Evolutionary conservation across 1,139 yeast species (phyloP).

Genomic region (Candida mesenterica): DNA sequence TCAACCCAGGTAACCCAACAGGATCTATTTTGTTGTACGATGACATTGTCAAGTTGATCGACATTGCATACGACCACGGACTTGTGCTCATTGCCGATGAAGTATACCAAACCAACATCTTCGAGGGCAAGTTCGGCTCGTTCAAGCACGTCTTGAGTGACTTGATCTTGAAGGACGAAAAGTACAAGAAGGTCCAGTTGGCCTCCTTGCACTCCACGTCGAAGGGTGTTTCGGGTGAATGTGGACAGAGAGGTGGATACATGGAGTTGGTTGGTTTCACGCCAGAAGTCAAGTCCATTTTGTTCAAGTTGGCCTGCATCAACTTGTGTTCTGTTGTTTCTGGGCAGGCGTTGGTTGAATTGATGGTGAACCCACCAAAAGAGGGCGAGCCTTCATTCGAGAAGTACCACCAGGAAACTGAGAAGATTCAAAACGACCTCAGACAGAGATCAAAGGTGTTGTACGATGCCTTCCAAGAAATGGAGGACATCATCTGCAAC

Average conservation of each 20-base stretch:
- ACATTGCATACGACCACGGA: conserved; percentile 80
- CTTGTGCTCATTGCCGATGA: conserved; percentile 95
- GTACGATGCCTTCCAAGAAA: conserved; percentile 64
- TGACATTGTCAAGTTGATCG: conserved; percentile 68
- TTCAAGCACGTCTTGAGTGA: conserved; percentile 66
- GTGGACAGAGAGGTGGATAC: conserved; percentile 99
- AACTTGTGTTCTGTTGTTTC: conserved; percentile 90
- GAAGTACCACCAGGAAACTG: conserved; percentile 60
- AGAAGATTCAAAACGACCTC: conserved; percentile 59
- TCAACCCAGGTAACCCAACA: conserved; percentile 98
- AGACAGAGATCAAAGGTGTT: conserved; percentile 60
- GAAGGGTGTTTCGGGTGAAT: conserved; percentile 95
- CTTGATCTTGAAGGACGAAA: conserved; percentile 50
- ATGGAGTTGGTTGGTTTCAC: conserved; percentile 88
- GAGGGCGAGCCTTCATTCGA: conserved; percentile 75
- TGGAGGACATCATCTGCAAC: conserved; percentile 84
- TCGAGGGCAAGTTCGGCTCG: conserved; percentile 63
- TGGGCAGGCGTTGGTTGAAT: conserved; percentile 89
- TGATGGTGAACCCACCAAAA: conserved; percentile 90
- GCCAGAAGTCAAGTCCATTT: conserved; percentile 62
- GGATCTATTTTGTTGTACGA: conserved; percentile 72
- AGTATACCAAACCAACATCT: conserved; percentile 91
- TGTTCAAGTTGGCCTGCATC: conserved; percentile 84
- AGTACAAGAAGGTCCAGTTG: conserved; percentile 72
- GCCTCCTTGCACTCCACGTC: conserved; percentile 96